Conservation (phyloP, 805 yeast genomes). For the Sugiyamaella boreocaroliniensis region DNA sequence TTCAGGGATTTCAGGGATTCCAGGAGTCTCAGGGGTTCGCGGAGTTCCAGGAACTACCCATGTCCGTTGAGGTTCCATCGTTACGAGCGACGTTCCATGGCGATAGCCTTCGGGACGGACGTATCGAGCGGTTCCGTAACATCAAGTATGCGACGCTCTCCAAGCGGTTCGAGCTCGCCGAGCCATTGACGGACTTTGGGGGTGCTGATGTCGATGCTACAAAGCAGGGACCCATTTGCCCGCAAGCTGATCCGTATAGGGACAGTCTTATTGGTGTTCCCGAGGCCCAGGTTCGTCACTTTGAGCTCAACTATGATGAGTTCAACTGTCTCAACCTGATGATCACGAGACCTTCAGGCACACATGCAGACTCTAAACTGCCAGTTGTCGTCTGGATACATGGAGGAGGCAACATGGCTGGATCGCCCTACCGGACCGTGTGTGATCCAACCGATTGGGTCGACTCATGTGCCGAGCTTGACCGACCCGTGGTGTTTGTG, state of each 20-base stretch:
- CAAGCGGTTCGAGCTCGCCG: constrained; percentile 6
- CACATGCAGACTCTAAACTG: constrained; percentile 5
- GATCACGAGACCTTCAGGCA: constrained; percentile 23
- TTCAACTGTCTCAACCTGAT: constrained; percentile 28
- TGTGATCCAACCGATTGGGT: constrained; percentile 27
- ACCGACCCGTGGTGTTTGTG: constrained; percentile 31
- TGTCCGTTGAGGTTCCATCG: constrained; percentile 2
- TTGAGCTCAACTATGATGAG: constrained; percentile 25
- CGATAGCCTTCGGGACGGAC: neutral
- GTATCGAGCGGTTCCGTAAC: constrained; percentile 8
- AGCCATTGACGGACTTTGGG: constrained; percentile 2
- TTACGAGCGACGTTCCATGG: constrained; percentile 8
- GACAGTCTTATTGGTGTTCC: constrained; percentile 21
- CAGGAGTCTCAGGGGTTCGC: neutral
- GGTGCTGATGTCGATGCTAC: constrained; percentile 11
- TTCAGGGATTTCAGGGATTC: neutral
- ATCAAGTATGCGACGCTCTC: constrained; percentile 7
- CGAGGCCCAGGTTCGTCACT: constrained; percentile 15
- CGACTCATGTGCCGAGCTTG: constrained; percentile 14
- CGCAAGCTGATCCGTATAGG: constrained; percentile 15
- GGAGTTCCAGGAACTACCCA: neutral
- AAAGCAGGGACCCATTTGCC: constrained; percentile 18
- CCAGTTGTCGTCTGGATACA: constrained; percentile 37
- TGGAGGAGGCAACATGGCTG: constrained; percentile 35
- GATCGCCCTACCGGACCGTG: constrained; percentile 27